Evolutionary conservation across 140 eudicot genomes (phyloP).

Genomic region (Erigeron philadelphicus): DNA sequence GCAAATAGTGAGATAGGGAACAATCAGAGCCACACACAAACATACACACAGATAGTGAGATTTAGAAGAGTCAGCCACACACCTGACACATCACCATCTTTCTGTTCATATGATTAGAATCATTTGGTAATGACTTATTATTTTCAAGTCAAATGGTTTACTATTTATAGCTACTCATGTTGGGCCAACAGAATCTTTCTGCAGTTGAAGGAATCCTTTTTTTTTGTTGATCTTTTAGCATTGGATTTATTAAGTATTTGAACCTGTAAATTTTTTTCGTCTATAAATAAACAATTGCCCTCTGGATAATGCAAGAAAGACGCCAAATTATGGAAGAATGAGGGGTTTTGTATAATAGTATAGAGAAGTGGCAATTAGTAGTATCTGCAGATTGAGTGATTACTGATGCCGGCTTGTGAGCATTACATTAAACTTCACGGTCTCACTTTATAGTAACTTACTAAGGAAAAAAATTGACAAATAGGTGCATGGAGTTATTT

Average conservation of each 20-base stretch:
- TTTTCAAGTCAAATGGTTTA: slow-evolving; percentile 30
- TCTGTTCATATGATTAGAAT: slow-evolving; percentile 24
- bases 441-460: slow-evolving; percentile 19
- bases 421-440: slow-evolving; percentile 6
- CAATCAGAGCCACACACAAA: slow-evolving; percentile 22
- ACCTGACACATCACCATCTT: slow-evolving; percentile 24
- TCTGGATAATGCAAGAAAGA: background rate
- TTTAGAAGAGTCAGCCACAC: slow-evolving; percentile 25
- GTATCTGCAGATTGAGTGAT: background rate
- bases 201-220: slow-evolving; percentile 18
- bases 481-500: background rate
- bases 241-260: slow-evolving; percentile 3
- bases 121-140: slow-evolving; percentile 24
- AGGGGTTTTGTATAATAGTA: background rate
- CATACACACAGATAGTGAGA: slow-evolving; percentile 3
- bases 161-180: slow-evolving; percentile 31
- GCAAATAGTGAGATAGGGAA: slow-evolving; percentile 7
- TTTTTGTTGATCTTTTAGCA: slow-evolving; percentile 7
- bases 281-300: background rate
- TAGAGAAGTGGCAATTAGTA: no score
- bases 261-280: background rate
- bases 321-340: background rate
- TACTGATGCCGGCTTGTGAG: slow-evolving; percentile 1
- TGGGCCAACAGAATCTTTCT: slow-evolving; percentile 30
- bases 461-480: background rate